Percentiles rank a stretch among this genome's conserved stretches.
phyloP scores from a whole-genome alignment of 495 filamentous ascomycete species.

The Aspergillus sclerotioniger region DNA sequence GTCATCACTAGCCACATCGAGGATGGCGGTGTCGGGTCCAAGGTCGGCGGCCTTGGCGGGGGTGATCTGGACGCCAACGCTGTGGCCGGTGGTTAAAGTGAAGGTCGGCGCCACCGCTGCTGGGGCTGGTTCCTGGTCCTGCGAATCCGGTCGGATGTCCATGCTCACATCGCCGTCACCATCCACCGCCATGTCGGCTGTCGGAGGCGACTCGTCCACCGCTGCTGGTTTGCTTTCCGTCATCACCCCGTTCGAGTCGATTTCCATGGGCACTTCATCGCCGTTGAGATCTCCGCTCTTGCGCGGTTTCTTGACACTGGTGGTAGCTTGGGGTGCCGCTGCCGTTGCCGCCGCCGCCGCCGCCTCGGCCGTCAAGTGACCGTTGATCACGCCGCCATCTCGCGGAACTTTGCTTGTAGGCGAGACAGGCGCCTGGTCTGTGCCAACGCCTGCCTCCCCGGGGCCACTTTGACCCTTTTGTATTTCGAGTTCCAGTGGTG shows the following conservation, averaged over 20 bases:
- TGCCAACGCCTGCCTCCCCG: constrained; percentile 25
- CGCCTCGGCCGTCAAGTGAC: constrained; percentile 35
- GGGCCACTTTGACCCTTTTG: constrained; percentile 28
- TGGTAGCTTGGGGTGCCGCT: constrained; percentile 13
- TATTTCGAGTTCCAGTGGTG: constrained; percentile 35
- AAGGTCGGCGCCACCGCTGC: constrained; percentile 56
- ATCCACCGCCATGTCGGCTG: constrained; percentile 27
- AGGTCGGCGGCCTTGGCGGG: constrained; percentile 62
- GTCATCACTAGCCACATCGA: constrained; percentile 58
- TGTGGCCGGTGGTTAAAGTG: constrained; percentile 61
- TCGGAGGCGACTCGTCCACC: constrained; percentile 18
- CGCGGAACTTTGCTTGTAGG: constrained; percentile 39
- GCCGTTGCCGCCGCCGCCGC: constrained; percentile 22
- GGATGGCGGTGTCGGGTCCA: constrained; percentile 61
- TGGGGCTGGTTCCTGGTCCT: constrained; percentile 35
- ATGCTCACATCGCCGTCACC: constrained; percentile 47
- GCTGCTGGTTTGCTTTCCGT: constrained; percentile 52
- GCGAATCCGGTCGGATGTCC: constrained; percentile 26
- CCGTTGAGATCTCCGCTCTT: constrained; percentile 59
- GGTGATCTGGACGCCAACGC: constrained; percentile 64
- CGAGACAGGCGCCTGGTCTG: constrained; percentile 30
- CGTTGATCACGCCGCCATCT: constrained; percentile 45
- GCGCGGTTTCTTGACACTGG: constrained; percentile 28
- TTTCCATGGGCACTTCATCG: constrained; percentile 55
- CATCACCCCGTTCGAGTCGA: constrained; percentile 37